Conservation (phyloP, 2,329 filamentous ascomycete genomes). For the Sarocladium kiliense region DNA sequence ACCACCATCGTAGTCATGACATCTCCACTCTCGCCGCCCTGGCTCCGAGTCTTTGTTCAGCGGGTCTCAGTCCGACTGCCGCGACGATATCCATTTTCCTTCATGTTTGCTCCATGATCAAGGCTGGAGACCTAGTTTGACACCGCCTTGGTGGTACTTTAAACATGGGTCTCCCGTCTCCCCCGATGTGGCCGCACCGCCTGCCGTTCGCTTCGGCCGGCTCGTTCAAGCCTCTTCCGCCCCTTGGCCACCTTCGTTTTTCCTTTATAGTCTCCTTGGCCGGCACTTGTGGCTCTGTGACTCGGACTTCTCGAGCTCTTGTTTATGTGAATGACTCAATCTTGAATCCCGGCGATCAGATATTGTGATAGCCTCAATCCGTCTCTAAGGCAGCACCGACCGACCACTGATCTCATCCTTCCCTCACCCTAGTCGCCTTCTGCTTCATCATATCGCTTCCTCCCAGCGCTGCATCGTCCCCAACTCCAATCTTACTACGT, state of each 20-base stretch:
- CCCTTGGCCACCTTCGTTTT: background rate
- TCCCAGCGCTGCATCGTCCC: no score
- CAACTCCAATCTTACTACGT: no score
- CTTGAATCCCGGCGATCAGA: no score
- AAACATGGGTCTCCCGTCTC: background rate
- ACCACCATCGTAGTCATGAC: background rate
- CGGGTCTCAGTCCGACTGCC: conserved; percentile 7
- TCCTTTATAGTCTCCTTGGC: background rate
- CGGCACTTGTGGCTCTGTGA: background rate
- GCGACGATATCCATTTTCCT: background rate
- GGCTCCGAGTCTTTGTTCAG: background rate
- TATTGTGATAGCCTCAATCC: background rate
- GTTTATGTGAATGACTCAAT: background rate
- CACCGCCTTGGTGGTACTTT: background rate
- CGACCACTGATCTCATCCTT: no score
- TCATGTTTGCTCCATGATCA: background rate
- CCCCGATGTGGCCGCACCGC: conserved; percentile 1
- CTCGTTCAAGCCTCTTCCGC: conserved; percentile 4
- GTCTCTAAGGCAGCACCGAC: background rate
- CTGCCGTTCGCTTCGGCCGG: conserved; percentile 6
- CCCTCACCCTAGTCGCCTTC: no score
- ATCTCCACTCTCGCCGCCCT: background rate
- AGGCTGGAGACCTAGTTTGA: background rate
- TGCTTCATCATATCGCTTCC: no score
- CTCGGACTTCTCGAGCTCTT: background rate